Evolutionary conservation across 225 moss, liverwort and hornwort genomes (phyloP).

Genomic region (Polytrichum formosum): DNA sequence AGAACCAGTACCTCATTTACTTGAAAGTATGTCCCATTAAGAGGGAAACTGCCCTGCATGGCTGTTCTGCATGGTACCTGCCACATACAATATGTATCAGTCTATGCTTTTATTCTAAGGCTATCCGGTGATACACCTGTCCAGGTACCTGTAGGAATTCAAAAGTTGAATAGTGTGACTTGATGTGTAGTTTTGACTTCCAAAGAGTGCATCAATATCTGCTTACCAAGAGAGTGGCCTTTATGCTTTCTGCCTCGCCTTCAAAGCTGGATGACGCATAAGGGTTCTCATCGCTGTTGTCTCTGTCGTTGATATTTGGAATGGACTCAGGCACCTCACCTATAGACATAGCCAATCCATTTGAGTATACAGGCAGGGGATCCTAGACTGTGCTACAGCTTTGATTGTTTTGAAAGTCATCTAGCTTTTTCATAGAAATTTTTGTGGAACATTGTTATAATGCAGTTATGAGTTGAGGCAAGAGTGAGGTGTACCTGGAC

Average conservation of each 20-base stretch:
- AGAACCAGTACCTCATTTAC: slow-evolving; percentile 74
- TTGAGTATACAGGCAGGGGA: not conserved
- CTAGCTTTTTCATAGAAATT: not conserved
- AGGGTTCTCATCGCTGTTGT: slow-evolving; percentile 32
- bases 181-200: too few relatives aligned
- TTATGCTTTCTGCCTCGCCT: slow-evolving; percentile 52
- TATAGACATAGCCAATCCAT: not conserved
- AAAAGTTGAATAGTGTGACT: too few relatives aligned
- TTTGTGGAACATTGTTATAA: not conserved
- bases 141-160: too few relatives aligned
- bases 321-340: slow-evolving; percentile 53
- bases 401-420: not conserved
- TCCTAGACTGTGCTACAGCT: not conserved
- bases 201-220: too few relatives aligned
- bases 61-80: slow-evolving; percentile 96
- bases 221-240: slow-evolving; percentile 76
- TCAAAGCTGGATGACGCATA: slow-evolving; percentile 26
- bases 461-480: not conserved
- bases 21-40: slow-evolving; percentile 97
- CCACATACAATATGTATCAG: not conserved
- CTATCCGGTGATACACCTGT: too few relatives aligned
- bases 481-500: slow-evolving; percentile 50
- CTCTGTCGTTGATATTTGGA: slow-evolving; percentile 44
- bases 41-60: slow-evolving; percentile 81
- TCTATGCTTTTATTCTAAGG: not conserved